phyloP scores from a whole-genome alignment of 768 basidiomycete genomes.

The Agaricus blazei region DNA sequence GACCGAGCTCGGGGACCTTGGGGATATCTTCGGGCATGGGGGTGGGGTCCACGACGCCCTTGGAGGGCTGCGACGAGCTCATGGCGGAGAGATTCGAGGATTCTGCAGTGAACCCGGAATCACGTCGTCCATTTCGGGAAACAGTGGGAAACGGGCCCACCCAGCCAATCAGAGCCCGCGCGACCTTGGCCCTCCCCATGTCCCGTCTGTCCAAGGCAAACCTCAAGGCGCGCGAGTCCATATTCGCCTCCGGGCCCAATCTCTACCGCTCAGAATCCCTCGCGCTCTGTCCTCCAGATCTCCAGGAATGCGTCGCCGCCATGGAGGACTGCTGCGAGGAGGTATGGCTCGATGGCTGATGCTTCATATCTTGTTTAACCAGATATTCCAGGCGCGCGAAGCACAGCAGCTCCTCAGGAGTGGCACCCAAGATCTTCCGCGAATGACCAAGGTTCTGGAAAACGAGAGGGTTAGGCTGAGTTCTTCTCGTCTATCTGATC shows the following conservation, averaged over 20 bases:
- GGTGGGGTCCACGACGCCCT: conserved; percentile 58
- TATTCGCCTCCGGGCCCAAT: conserved; percentile 65
- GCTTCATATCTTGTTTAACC: background rate
- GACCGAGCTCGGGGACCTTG: conserved; percentile 83
- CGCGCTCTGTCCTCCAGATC: conserved; percentile 63
- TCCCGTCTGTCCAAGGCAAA: conserved; percentile 47
- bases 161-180: conserved; percentile 7
- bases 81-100: conserved; percentile 25
- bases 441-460: conserved; percentile 63
- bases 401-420: conserved; percentile 64
- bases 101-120: conserved; percentile 6
- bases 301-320: conserved; percentile 70
- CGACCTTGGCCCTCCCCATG: conserved; percentile 22
- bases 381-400: conserved; percentile 48
- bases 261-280: conserved; percentile 60
- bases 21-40: conserved; percentile 63
- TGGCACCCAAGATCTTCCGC: conserved; percentile 66
- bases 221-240: conserved; percentile 59
- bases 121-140: conserved; percentile 9
- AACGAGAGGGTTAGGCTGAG: conserved; percentile 51
- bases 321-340: conserved; percentile 83
- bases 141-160: conserved; percentile 8
- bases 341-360: conserved; percentile 28
- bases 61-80: conserved; percentile 41
- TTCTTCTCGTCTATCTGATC: background rate